Conservation (phyloP, 306 rosid species). For the Abrus precatorius region DNA sequence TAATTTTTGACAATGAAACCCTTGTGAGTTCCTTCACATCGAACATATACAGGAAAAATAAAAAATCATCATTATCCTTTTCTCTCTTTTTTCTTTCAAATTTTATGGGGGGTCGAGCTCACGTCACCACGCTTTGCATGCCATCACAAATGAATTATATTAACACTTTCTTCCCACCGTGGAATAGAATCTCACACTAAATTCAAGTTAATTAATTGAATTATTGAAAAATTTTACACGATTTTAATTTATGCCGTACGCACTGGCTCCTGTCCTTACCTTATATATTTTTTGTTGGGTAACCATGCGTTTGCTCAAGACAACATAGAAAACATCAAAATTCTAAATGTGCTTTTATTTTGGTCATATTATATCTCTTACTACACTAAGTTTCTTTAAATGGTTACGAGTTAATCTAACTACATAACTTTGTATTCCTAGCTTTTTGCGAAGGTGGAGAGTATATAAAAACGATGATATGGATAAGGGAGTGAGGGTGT, state of each 20-base stretch:
- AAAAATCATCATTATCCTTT: slow-evolving; percentile 27
- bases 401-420: slow-evolving; percentile 23
- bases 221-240: slow-evolving; percentile 29
- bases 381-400: slow-evolving; percentile 24
- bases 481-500: slow-evolving; percentile 46
- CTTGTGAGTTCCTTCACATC: not conserved
- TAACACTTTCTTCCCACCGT: not conserved
- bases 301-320: not conserved
- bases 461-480: slow-evolving; percentile 41
- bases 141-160: slow-evolving; percentile 10
- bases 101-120: not conserved
- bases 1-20: slow-evolving; percentile 49
- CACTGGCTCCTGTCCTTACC: not conserved
- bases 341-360: slow-evolving; percentile 4
- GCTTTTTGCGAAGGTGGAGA: slow-evolving; percentile 42
- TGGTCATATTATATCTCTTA: not conserved
- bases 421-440: slow-evolving; percentile 16
- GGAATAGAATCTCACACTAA: slow-evolving; percentile 23
- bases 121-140: slow-evolving; percentile 23
- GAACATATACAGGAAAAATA: not conserved
- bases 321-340: slow-evolving; percentile 4
- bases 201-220: not conserved
- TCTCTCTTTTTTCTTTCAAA: not conserved
- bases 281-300: slow-evolving; percentile 22
- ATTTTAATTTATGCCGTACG: not conserved